Evolutionary conservation across 768 basidiomycete species (phyloP).

Genomic region (Dacryopinax primogenitus): DNA sequence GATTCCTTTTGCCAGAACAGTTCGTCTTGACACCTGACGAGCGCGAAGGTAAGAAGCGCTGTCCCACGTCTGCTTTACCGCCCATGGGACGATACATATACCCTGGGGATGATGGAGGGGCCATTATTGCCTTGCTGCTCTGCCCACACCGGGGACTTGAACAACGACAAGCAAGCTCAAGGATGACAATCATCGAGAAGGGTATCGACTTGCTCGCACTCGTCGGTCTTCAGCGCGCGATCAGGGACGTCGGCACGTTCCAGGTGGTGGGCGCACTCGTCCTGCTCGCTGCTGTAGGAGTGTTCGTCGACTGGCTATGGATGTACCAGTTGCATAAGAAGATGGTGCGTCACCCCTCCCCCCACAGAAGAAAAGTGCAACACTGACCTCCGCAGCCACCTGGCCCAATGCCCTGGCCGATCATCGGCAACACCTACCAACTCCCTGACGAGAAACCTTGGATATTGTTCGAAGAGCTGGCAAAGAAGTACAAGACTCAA

Average conservation of each 20-base stretch:
- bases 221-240: not conserved
- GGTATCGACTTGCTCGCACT: not conserved
- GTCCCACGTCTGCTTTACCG: not conserved
- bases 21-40: not conserved
- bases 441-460: conserved; percentile 33
- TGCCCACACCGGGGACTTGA: not conserved
- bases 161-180: not conserved
- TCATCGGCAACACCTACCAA: conserved; percentile 21
- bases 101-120: not conserved
- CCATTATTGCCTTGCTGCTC: not conserved
- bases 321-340: conserved; percentile 1
- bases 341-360: not conserved
- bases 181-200: not conserved
- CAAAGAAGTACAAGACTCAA: conserved; percentile 33
- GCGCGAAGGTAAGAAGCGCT: not conserved
- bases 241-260: not conserved
- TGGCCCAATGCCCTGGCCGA: conserved; percentile 11
- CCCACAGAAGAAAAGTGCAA: not conserved
- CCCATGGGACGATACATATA: not conserved
- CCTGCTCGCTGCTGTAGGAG: not conserved
- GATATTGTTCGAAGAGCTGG: conserved; percentile 50
- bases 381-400: not conserved
- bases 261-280: not conserved
- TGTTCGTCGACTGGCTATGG: conserved; percentile 3
- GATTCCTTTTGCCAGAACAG: conserved; percentile 5